Evolutionary conservation across 441 rosid genomes (phyloP).

Genomic region (Melastoma candidum): DNA sequence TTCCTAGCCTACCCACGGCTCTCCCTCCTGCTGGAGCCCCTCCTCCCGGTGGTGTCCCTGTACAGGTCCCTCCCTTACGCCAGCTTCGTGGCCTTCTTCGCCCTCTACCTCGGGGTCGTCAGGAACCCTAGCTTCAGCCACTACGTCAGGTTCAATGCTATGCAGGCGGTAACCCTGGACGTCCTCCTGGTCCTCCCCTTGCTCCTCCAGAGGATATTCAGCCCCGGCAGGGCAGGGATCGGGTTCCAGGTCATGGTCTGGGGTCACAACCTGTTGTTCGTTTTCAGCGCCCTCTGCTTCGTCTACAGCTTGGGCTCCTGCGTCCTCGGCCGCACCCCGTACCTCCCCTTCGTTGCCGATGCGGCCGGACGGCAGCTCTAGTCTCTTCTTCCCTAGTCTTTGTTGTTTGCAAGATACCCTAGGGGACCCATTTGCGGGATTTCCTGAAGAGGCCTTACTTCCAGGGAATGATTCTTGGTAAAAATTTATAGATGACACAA

Average conservation of each 20-base stretch:
- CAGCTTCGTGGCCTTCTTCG: slow-evolving; percentile 77
- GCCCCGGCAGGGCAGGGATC: slow-evolving; percentile 45
- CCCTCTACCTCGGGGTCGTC: slow-evolving; percentile 54
- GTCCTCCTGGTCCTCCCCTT: slow-evolving; percentile 64
- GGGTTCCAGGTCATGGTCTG: slow-evolving; percentile 54
- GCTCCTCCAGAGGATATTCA: slow-evolving; percentile 47
- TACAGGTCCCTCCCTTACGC: slow-evolving; percentile 67
- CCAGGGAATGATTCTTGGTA: too few species aligned
- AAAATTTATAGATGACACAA: too few species aligned
- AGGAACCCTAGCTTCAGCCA: slow-evolving; percentile 56
- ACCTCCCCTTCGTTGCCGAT: slow-evolving; percentile 71
- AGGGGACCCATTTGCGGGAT: too few species aligned
- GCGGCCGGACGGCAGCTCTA: slow-evolving; percentile 73
- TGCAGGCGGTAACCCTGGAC: slow-evolving; percentile 87
- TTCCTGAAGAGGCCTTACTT: too few species aligned
- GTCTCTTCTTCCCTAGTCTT: neutral
- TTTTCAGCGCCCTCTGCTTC: slow-evolving; percentile 61
- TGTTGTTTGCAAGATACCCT: too few species aligned
- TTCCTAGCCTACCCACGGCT: slow-evolving; percentile 51
- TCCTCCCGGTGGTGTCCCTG: slow-evolving; percentile 53
- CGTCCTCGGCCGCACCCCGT: slow-evolving; percentile 62
- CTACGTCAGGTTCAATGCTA: slow-evolving; percentile 65
- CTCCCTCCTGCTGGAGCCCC: slow-evolving; percentile 43
- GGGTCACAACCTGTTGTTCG: slow-evolving; percentile 60
- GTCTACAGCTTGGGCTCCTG: slow-evolving; percentile 41